phyloP scores from a whole-genome alignment of 495 filamentous ascomycete genomes.

The Tuber aestivum region DNA sequence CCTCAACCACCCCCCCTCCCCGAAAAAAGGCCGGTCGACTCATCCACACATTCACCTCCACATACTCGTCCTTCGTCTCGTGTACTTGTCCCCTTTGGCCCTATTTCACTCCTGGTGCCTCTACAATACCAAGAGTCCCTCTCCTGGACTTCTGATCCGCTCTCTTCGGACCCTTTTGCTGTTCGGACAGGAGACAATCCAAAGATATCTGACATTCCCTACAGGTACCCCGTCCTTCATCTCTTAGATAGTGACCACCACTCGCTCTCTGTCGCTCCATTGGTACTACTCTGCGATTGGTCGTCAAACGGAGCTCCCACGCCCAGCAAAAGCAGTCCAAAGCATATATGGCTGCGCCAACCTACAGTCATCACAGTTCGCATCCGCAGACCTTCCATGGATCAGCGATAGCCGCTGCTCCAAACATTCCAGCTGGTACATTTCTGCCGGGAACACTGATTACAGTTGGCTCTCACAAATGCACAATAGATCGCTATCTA shows the following conservation, averaged over 20 bases:
- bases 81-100: not conserved
- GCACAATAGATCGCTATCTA: constrained; percentile 95
- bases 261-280: constrained; percentile 23
- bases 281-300: constrained; percentile 27
- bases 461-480: constrained; percentile 84
- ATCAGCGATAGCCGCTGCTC: constrained; percentile 45
- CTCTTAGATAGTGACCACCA: constrained; percentile 15
- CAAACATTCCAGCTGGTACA: constrained; percentile 71
- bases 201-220: not conserved
- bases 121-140: not conserved
- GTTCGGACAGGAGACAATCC: constrained; percentile 19
- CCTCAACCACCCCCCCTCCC: constrained; percentile 19
- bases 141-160: not conserved
- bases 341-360: constrained; percentile 42
- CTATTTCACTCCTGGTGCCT: constrained; percentile 2
- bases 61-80: not conserved
- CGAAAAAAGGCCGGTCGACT: constrained; percentile 1
- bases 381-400: constrained; percentile 39
- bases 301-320: constrained; percentile 23
- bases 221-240: constrained; percentile 2
- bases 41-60: constrained; percentile 14
- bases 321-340: constrained; percentile 10
- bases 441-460: constrained; percentile 92
- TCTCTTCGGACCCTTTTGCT: constrained; percentile 13
- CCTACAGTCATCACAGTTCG: constrained; percentile 40